Evolutionary conservation across 140 eudicot genomes (phyloP).

Genomic region (Bidens hawaiensis): DNA sequence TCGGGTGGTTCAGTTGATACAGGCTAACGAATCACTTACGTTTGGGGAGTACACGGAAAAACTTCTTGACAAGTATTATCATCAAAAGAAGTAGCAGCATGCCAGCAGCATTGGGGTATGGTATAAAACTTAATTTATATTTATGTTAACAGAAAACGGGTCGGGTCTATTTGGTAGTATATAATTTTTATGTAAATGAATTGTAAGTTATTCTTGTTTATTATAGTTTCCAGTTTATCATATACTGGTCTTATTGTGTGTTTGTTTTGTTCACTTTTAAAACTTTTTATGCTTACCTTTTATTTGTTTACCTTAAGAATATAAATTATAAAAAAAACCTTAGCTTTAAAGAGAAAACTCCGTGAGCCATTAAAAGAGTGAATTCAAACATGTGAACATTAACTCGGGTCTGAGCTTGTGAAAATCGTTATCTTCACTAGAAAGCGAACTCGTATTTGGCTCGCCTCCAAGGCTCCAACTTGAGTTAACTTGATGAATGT

Average conservation of each 20-base stretch:
- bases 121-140: neutral
- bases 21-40: slow-evolving; percentile 49
- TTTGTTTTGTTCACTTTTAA: too few relatives aligned
- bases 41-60: slow-evolving; percentile 84
- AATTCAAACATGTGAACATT: neutral
- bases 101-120: slow-evolving; percentile 9
- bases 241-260: neutral
- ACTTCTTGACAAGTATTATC: slow-evolving; percentile 80
- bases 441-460: too few relatives aligned
- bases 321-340: neutral
- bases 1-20: slow-evolving; percentile 40
- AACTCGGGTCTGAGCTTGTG: neutral
- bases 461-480: too few relatives aligned
- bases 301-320: too few relatives aligned
- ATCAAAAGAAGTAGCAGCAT: slow-evolving; percentile 36
- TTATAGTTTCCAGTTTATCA: neutral
- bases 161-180: neutral
- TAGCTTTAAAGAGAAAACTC: neutral
- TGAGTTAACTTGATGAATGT: neutral
- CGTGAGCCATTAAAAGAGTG: neutral
- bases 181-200: slow-evolving; percentile 3
- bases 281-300: too few relatives aligned
- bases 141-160: neutral
- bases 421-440: too few relatives aligned
- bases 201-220: slow-evolving; percentile 4